Conservation (phyloP, 2,329 filamentous ascomycete genomes). For the Aspergillus proliferans region DNA sequence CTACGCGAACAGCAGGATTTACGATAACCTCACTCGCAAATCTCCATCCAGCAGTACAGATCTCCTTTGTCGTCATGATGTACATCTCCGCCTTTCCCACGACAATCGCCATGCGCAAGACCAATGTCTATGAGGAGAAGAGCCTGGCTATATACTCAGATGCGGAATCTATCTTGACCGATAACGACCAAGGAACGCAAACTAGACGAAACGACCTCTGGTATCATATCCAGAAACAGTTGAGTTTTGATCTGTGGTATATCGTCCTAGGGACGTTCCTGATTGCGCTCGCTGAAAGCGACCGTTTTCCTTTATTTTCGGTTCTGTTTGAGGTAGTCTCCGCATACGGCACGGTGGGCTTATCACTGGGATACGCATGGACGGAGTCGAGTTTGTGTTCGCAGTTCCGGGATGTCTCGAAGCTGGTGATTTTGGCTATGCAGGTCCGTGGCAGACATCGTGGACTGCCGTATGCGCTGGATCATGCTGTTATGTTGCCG, state of each 20-base stretch:
- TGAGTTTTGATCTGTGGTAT: constrained; percentile 95
- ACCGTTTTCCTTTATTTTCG: constrained; percentile 59
- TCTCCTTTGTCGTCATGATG: constrained; percentile 99
- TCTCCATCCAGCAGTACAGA: constrained; percentile 83
- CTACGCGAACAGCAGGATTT: constrained; percentile 87
- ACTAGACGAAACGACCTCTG: constrained; percentile 65
- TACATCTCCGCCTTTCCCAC: constrained; percentile 97
- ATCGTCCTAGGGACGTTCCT: constrained; percentile 89
- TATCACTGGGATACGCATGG: constrained; percentile 70
- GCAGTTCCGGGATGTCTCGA: constrained; percentile 65
- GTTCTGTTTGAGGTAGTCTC: constrained; percentile 76
- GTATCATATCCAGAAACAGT: constrained; percentile 79
- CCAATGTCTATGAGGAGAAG: constrained; percentile 89
- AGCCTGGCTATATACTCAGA: constrained; percentile 63
- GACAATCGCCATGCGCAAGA: constrained; percentile 84
- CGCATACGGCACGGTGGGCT: constrained; percentile 84
- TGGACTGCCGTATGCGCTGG: constrained; percentile 58
- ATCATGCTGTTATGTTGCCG: constrained; percentile 61
- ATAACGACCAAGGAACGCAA: constrained; percentile 30
- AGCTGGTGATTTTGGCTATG: constrained; percentile 59
- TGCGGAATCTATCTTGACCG: constrained; percentile 40
- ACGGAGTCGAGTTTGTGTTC: constrained; percentile 72
- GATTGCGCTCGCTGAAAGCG: constrained; percentile 76
- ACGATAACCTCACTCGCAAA: constrained; percentile 67
- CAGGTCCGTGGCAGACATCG: constrained; percentile 58